These are phyloP conservation scores for Fraxinus americana DNA, from an alignment of 257 asterid species.

Conservation along the genomic window DNA sequence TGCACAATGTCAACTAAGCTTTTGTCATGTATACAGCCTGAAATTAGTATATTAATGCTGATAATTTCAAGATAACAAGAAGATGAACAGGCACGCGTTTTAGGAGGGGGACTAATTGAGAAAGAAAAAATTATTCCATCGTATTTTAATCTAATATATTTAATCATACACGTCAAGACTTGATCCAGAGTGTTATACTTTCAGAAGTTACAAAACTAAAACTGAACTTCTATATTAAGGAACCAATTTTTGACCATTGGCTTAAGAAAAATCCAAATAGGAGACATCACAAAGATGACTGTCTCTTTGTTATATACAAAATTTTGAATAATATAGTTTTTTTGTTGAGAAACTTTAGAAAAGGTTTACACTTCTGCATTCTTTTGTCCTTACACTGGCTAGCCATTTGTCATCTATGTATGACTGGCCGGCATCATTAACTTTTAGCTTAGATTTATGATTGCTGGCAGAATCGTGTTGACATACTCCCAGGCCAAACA, in stretches of 20 bases:
- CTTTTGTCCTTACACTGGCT: not conserved
- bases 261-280: not conserved
- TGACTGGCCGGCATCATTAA: slow-evolving; percentile 15
- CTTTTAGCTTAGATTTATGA: not conserved
- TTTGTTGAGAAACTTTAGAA: not conserved
- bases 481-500: no score
- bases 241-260: not conserved
- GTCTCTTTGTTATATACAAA: not conserved
- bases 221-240: not conserved
- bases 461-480: not conserved
- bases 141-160: no score
- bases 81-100: not conserved
- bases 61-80: slow-evolving; percentile 11
- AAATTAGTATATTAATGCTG: not conserved
- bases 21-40: not conserved
- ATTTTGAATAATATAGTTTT: not conserved
- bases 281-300: not conserved
- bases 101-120: not conserved
- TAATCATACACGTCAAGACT: not conserved
- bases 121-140: no score
- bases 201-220: not conserved
- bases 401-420: not conserved
- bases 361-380: not conserved
- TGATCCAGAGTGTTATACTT: not conserved
- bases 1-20: not conserved